These are phyloP conservation scores for Spiromastix sp. DNA, from an alignment of 2,329 filamentous ascomycete species.

Conservation along the genomic window DNA sequence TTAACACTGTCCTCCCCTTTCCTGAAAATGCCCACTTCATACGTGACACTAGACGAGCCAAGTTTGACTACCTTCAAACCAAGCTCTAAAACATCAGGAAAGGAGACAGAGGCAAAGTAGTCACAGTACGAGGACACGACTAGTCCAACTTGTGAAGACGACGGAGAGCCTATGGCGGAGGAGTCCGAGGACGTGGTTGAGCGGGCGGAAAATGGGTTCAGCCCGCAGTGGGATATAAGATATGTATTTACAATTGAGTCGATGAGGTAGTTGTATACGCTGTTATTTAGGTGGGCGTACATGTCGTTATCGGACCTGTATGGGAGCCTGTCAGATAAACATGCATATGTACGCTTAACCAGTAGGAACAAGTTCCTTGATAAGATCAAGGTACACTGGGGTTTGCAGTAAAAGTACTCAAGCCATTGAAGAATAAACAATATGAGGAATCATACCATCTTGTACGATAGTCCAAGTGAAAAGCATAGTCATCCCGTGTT, in stretches of 20 bases:
- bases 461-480: slow-evolving; percentile 70
- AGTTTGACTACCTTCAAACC: slow-evolving; percentile 74
- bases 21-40: slow-evolving; percentile 82
- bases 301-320: slow-evolving; percentile 83
- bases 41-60: slow-evolving; percentile 76
- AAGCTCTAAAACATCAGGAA: slow-evolving; percentile 72
- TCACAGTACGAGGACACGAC: slow-evolving; percentile 79
- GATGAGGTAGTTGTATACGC: slow-evolving; percentile 75
- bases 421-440: neutral
- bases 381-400: no score
- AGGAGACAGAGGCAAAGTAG: slow-evolving; percentile 72
- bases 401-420: no score
- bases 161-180: slow-evolving; percentile 9
- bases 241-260: slow-evolving; percentile 87
- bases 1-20: slow-evolving; percentile 61
- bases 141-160: slow-evolving; percentile 60
- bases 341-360: no score
- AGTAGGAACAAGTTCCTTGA: no score
- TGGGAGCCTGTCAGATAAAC: neutral
- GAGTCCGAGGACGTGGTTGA: slow-evolving; percentile 22
- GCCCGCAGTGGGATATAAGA: slow-evolving; percentile 65
- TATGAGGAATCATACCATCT: slow-evolving; percentile 52
- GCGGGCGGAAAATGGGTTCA: slow-evolving; percentile 61
- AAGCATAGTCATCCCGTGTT: slow-evolving; percentile 61
- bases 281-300: slow-evolving; percentile 91